A percentile compares a stretch with the other conserved stretches of the same genome.
Evolutionary conservation across 1,139 yeast genomes (phyloP).

Genomic region (Torulaspora pretoriensis): DNA sequence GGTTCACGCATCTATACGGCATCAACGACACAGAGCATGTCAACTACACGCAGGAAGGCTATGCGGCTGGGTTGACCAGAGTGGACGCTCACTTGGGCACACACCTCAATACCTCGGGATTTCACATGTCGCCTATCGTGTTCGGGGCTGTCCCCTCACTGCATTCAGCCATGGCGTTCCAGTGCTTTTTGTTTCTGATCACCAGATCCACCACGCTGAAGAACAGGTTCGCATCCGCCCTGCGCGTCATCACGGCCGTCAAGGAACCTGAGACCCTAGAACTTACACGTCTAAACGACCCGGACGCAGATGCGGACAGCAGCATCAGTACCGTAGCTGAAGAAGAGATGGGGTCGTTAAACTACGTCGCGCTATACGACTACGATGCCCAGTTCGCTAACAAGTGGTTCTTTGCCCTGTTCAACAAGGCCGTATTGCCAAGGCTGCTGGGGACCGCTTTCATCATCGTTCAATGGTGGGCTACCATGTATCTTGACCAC

Average conservation of each 20-base stretch:
- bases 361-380: slow-evolving; percentile 17
- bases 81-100: slow-evolving; percentile 63
- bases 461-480: slow-evolving; percentile 64
- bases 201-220: slow-evolving; percentile 31
- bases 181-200: slow-evolving; percentile 46
- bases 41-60: slow-evolving; percentile 58
- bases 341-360: slow-evolving; percentile 1
- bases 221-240: slow-evolving; percentile 15
- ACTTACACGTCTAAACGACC: background rate
- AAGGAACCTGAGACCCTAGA: slow-evolving; percentile 4
- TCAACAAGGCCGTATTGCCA: slow-evolving; percentile 30
- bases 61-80: slow-evolving; percentile 64
- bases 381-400: slow-evolving; percentile 16
- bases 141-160: slow-evolving; percentile 69
- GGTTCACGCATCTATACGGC: slow-evolving; percentile 62
- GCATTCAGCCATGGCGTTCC: slow-evolving; percentile 61
- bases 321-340: background rate
- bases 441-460: slow-evolving; percentile 39
- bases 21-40: slow-evolving; percentile 45
- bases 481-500: slow-evolving; percentile 67
- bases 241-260: background rate
- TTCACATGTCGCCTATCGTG: slow-evolving; percentile 63
- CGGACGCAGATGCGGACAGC: slow-evolving; percentile 1
- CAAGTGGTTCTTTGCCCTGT: slow-evolving; percentile 24
- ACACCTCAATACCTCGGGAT: slow-evolving; percentile 56